Base-by-base conservation (phyloP, 345 rosid genomes). In the Passiflora organensis region DNA sequence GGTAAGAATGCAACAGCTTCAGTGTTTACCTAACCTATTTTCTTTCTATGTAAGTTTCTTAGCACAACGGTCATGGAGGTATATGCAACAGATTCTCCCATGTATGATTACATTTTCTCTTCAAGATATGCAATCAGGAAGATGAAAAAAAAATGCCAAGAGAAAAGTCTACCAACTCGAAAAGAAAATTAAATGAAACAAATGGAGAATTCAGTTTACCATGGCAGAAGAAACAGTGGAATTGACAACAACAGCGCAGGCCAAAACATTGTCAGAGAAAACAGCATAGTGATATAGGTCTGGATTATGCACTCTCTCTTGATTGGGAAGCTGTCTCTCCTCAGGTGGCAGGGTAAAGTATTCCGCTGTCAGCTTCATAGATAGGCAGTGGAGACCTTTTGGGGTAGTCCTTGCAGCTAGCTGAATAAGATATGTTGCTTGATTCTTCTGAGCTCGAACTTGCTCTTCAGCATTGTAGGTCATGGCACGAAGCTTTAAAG, bases 401-500 rank as follows among this genome's bases (percentile, higher is more conserved):
- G 72, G 68, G 39, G 67, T 68, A 20, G 63, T 62, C 53, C 72
- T 68, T 18, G 54, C 72, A 50, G 67, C 63, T 56, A 68, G 67
- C 21, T 62, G 44, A 34, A 86, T 43, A 42, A 91, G 91, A 81
- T 73, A 76, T 24, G 75, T 22, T 59, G 77, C 85, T 70, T 88
- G 75, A 58, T 81, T 74, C 69, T 78, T 82, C 72, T 81, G 94
- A 14, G 73, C 81, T 56, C 51, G 82, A 54, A 88, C 83, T 70
- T 75, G 82, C 62, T 84, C 89, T 78, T 88, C 91, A 66, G 86
- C 71, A 74, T 81, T 81, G 64, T 76, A 66, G 55, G 78, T 70
- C 89, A 84, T 84, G 54, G 95, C 82, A 53, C 80, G 85, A 37
- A 88, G 91, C 79, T 83, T 93, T 24, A 67, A 64, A 24, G 81